Evolutionary conservation across 2,329 filamentous ascomycete genomes (phyloP), one percentile per base, ranked within the genome.

Genomic region (Fusarium sp.): DNA sequence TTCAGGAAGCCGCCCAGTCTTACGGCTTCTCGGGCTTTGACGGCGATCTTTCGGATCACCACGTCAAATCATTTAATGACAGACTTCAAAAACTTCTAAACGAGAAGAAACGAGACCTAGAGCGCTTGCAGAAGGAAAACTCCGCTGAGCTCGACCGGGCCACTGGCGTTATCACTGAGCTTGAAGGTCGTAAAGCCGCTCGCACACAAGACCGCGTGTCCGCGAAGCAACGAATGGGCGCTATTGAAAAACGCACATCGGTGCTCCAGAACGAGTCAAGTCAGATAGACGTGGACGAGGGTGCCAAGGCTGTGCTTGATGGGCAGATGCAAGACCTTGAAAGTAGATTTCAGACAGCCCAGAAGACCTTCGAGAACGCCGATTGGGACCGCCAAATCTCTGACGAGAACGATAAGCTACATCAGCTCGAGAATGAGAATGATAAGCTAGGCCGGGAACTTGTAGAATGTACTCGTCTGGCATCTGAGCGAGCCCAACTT

Each of bases 1-100:
- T 98, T 63, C 94, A 91, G 73, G 91, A 95, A 65, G 91, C 94
- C 42, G 94, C 96, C 22, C 87, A 90, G 51, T 87, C 87, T 32
- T 93, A 98, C 81, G 91, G 90, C 66, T 93, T 99, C 71, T 92
- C 94, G 39, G 95, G 95, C 0, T 98, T 93, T 78, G 94, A 98
- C 72, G 90, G 92, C 26, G 90, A 95, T 18, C 84, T 98, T 50
- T 91, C 92, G 38, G 93, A 97, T 61, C 86, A 85, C 35, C 90
- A 94, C 63, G 91, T 97, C 42, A 86, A 89, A 44, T 88, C 92
- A 6, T 98, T 98, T 80, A 91, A 94, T 81, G 91, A 92, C 11
- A 91, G 91, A 73, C 90, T 98, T 54, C 88, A 91, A 50, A 95
- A 91, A 78, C 87, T 95, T 45, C 86, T 93, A 15, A 88, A 88